phyloP scores from a whole-genome alignment of 495 filamentous ascomycete species.

The Cryomyces minteri region DNA sequence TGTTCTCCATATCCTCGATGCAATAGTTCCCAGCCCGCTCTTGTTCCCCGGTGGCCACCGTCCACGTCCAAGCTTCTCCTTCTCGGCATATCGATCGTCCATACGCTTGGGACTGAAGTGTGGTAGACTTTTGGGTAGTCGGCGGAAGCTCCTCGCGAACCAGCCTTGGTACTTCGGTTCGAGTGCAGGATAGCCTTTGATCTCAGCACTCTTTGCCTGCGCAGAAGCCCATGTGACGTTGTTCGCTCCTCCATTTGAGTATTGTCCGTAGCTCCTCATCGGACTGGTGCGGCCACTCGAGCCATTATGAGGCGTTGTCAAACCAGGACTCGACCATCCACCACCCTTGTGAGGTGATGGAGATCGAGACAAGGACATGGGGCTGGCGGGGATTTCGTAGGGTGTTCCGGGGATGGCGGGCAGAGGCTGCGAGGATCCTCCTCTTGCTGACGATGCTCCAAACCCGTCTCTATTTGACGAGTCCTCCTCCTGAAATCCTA shows the following conservation, averaged over 20 bases:
- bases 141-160: constrained; percentile 60
- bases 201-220: constrained; percentile 58
- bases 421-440: too few relatives aligned
- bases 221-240: constrained; percentile 62
- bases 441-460: too few relatives aligned
- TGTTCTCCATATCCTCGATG: constrained; percentile 20
- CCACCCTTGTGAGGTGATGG: constrained; percentile 64
- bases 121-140: constrained; percentile 53
- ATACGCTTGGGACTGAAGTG: constrained; percentile 32
- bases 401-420: neutral
- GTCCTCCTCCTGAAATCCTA: too few relatives aligned
- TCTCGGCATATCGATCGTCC: constrained; percentile 38
- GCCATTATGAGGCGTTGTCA: constrained; percentile 35
- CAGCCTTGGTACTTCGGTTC: constrained; percentile 63
- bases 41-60: constrained; percentile 21
- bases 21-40: constrained; percentile 14
- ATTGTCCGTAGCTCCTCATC: constrained; percentile 23
- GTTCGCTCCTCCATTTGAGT: constrained; percentile 27
- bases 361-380: constrained; percentile 71
- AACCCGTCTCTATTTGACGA: too few relatives aligned
- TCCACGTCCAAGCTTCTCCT: constrained; percentile 50
- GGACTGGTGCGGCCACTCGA: constrained; percentile 54
- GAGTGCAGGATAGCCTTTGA: constrained; percentile 66
- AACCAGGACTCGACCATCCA: constrained; percentile 74
- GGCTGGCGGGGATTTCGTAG: neutral